Evolutionary conservation across 2,329 filamentous ascomycete genomes (phyloP), one percentile per base, ranked within the genome.

Genomic region (Alternaria atra): DNA sequence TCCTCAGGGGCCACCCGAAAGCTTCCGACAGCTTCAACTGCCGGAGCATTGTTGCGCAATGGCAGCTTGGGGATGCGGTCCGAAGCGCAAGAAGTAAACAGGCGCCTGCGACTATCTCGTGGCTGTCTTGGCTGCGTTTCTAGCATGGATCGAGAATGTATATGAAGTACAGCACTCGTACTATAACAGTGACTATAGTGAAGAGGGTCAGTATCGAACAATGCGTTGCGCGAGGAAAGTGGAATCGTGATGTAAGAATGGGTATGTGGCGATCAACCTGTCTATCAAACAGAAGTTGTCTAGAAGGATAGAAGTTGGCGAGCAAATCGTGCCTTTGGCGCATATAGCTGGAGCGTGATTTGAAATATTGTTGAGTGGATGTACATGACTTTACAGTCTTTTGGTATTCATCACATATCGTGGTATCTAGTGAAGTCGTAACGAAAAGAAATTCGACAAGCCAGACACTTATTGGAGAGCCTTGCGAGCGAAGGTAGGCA

Each of bases 401-500:
- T 74, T 54, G 63, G 56, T 43, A 60, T 63, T 64, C 63, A 60
- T 66, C 63, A 57, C 59, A 70, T 68, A 61, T 68, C 63, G 67
- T 77, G 73, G 73, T 77, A 76, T 77, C 71, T 76, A 72, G 43
- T 68, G 51, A 65, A 37, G 42, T 67, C 56, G 65, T 71, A 65
- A 63, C 57, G 34, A 48, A 62, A 61, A 55, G 65, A 61, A 64
- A 60, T 47, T 46, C 46, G 12, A 39, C 40, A 52, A 15, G 58
- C 37, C 25, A 54, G 46, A 40, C 59, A 34, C 68, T 70, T 73
- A 84, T 70, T 77, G 80, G 71, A 89, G 79, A 63, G 84, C 86
- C 87, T 94, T 90, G 80, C 92, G 89, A 60, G 94, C 94, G 80
- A 98, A 99, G 79, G 88, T 97, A 65, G 95, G 95, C 79, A 99